Base-by-base conservation (phyloP, 164 flowering plant species). In the Annona squamosa region DNA sequence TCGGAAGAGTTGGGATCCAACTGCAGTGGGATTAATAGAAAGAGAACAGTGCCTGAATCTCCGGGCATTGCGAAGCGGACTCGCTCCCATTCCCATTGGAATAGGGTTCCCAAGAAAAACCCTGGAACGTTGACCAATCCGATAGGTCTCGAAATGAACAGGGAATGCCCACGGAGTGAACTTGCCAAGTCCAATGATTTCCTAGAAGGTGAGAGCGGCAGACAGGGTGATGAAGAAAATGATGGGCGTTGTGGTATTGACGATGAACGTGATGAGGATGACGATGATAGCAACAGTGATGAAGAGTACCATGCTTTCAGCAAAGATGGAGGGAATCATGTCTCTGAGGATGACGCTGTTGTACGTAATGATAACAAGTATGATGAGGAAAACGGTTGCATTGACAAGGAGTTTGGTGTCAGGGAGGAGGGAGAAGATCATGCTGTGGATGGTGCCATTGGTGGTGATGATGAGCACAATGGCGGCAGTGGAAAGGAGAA, bases 61-160 rank as follows among this genome's bases (percentile, higher is more conserved):
- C 13, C 43, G 42, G 46, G 68, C 46, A 42, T 66, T 37, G 47
- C 68, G 3, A 41, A 41, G 16, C 68, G 68, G 3, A 66, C 68
- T n/a, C 68, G 68, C 44, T 41, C 68, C 42, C 37, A 26, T 26
- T 26, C 37, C 37, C 68, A 44, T 66, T 42, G 46, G 4, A 46
- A 13, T 66, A 41, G 46, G 17, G 46, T 12, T 1, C 47, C 73
- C 5, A 18, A 37, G 52, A 45, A 64, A 70, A 70, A 70, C 64
- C 46, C 57, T 46, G 79, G 75, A 59, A 77, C 81, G 7, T 4
- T 73, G 4, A 73, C 74, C 47, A 68, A 18, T 5, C 78, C 81
- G 13, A 18, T 61, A 42, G 68, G 72, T 64, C 41, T 70, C 7
- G 81, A 71, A 41, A 65, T 67, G 63, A 66, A 72, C 18, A 63